Evolutionary conservation across 2,329 filamentous ascomycete genomes (phyloP).

Genomic region (Talaromyces sp.): DNA sequence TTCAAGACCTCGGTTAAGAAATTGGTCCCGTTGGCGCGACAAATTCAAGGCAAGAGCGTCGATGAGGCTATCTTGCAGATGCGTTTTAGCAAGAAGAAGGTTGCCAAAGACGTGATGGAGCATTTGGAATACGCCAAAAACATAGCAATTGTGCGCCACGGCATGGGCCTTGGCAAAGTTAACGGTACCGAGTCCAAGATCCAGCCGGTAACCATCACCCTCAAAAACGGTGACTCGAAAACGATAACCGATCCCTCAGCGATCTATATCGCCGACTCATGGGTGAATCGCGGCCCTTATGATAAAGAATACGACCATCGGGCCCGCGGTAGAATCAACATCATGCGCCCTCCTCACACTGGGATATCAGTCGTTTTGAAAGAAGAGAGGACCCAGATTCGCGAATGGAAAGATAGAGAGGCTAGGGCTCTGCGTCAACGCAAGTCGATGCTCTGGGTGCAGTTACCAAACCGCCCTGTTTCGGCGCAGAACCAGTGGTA

Average conservation of each 20-base stretch:
- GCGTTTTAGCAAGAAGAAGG: constrained; percentile 92
- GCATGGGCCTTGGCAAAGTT: constrained; percentile 66
- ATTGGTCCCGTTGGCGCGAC: constrained; percentile 74
- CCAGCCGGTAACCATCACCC: constrained; percentile 56
- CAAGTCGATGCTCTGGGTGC: constrained; percentile 75
- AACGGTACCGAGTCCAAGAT: constrained; percentile 16
- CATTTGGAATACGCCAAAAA: constrained; percentile 79
- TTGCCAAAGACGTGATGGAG: constrained; percentile 70
- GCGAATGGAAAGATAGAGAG: constrained; percentile 71
- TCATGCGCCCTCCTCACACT: constrained; percentile 66
- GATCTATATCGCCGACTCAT: constrained; percentile 88
- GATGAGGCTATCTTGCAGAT: constrained; percentile 93
- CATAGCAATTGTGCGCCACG: constrained; percentile 69
- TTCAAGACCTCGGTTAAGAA: constrained; percentile 91
- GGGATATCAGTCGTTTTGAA: constrained; percentile 78
- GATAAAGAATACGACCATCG: constrained; percentile 62
- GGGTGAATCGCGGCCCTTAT: constrained; percentile 74
- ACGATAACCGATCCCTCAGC: constrained; percentile 67
- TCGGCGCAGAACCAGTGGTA: constrained; percentile 84
- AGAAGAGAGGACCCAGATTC: constrained; percentile 84
- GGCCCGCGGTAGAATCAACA: constrained; percentile 65
- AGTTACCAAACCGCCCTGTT: constrained; percentile 79
- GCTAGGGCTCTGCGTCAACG: constrained; percentile 70
- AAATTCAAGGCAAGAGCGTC: constrained; percentile 89
- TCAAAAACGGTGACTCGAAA: constrained; percentile 69